Evolutionary conservation across 176 grass and related monocot species (phyloP).

Genomic region (Alopecurus myosuroides): DNA sequence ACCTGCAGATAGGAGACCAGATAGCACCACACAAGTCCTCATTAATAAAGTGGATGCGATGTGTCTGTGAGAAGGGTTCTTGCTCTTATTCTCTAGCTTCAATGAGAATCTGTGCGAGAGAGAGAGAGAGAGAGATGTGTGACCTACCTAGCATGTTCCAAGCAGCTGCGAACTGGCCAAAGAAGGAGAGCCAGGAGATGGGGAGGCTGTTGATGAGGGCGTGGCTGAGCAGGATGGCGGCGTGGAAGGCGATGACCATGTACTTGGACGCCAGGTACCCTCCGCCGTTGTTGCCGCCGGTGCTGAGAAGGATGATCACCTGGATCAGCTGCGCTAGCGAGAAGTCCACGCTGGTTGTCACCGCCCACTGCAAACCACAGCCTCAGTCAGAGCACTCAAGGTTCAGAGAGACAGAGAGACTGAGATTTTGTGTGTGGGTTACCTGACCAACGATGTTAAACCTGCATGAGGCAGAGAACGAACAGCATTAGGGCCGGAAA

Average conservation of each 20-base stretch:
- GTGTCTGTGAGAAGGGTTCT: background rate
- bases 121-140: background rate
- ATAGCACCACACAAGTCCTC: background rate
- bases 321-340: slow-evolving; percentile 85
- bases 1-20: slow-evolving; percentile 30
- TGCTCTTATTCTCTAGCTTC: background rate
- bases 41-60: background rate
- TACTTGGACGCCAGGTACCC: slow-evolving; percentile 91
- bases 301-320: slow-evolving; percentile 83
- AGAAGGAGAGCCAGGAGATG: slow-evolving; percentile 74
- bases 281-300: slow-evolving; percentile 73
- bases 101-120: background rate
- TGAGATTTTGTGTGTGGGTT: background rate
- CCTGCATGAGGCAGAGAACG: slow-evolving; percentile 41
- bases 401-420: background rate
- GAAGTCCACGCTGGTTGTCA: slow-evolving; percentile 89
- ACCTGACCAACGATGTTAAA: slow-evolving; percentile 98
- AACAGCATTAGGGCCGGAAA: background rate
- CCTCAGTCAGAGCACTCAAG: background rate
- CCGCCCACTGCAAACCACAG: slow-evolving; percentile 73
- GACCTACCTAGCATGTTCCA: slow-evolving; percentile 95
- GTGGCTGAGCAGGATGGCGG: slow-evolving; percentile 69
- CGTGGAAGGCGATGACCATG: slow-evolving; percentile 81
- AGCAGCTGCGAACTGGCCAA: slow-evolving; percentile 77
- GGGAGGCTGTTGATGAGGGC: slow-evolving; percentile 87